Evolutionary conservation across 164 flowering plant species (phyloP), one percentile per base, ranked within the genome.

Genomic region (Nymphaea thermarum): DNA sequence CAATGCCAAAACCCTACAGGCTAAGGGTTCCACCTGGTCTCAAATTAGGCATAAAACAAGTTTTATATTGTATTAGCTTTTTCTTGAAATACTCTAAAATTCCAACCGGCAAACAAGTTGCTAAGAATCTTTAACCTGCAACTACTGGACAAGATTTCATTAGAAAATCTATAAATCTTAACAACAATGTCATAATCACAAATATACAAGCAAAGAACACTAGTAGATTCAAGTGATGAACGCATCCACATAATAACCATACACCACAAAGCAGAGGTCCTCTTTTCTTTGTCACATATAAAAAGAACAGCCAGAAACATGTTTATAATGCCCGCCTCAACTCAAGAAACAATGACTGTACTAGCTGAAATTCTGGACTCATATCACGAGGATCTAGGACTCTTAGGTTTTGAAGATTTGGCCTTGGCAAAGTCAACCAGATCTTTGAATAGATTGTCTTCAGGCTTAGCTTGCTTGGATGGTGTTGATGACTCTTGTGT

Each of bases 361-460:
- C 8, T 8, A 51, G 12, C 57, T 8, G 8, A 51, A 15, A 25
- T 25, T 25, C 15, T 51, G 14, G 14, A 51, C 57, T 10, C 14
- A 17, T 17, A 62, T 80, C 77, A 84, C 51, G 60, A 75, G 67
- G 87, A 73, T 73, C 85, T 78, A 62, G 83, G 79, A 62, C 65
- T 67, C 55, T 70, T 69, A 14, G 86, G 71, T 64, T 83, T 87
- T 0, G 96, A 78, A 11, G 98, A 77, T 81, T 88, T 94, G 76
- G 92, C 74, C 79, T 81, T 94, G 0, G 98, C 98, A 72, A 94
- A 94, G 82, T 94, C 96, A 68, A 94, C 86, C 72, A 94, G 71
- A 70, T 79, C 81, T 68, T 76, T 76, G 81, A 94, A 94, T 12
- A 94, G 87, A 7, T 81, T 86, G 75, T 94, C 99, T 77, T 91